Percentiles rank a stretch among this genome's conserved stretches.
Conservation (phyloP, 2,329 filamentous ascomycete genomes). For the Conoideocrella luteorostrata region DNA sequence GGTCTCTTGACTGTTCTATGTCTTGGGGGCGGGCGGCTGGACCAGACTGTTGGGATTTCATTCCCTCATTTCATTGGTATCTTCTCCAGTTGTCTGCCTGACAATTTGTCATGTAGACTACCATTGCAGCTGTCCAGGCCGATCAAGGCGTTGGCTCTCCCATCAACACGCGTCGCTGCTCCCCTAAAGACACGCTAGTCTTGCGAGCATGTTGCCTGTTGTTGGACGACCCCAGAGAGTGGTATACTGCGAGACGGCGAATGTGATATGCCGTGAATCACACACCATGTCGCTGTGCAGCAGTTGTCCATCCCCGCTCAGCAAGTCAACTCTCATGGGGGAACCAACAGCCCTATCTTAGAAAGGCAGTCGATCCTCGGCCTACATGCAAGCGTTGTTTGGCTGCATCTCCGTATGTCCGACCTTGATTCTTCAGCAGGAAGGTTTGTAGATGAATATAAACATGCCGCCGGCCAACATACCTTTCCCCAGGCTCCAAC, state of each 20-base stretch:
- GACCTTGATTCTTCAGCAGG: slow-evolving; percentile 2
- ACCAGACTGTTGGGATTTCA: not conserved
- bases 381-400: too few species aligned
- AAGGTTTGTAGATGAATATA: not conserved
- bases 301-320: not conserved
- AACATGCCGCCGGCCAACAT: not conserved
- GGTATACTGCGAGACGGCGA: too few species aligned
- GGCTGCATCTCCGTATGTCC: slow-evolving; percentile 4
- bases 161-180: too few species aligned
- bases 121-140: too few species aligned
- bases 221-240: too few species aligned
- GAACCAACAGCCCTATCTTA: not conserved
- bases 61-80: not conserved
- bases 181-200: too few species aligned
- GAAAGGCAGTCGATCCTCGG: not conserved
- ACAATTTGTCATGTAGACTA: too few species aligned
- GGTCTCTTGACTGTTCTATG: not conserved
- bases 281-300: not conserved
- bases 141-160: too few species aligned
- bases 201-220: too few species aligned
- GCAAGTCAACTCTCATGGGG: not conserved
- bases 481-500: too few species aligned
- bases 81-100: too few species aligned
- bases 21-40: not conserved
- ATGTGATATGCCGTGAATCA: not conserved